A percentile compares a stretch with the other conserved stretches of the same genome.
These are phyloP conservation scores for Ulmus americana DNA, from an alignment of 331 rosid species.

Conservation along the genomic window DNA sequence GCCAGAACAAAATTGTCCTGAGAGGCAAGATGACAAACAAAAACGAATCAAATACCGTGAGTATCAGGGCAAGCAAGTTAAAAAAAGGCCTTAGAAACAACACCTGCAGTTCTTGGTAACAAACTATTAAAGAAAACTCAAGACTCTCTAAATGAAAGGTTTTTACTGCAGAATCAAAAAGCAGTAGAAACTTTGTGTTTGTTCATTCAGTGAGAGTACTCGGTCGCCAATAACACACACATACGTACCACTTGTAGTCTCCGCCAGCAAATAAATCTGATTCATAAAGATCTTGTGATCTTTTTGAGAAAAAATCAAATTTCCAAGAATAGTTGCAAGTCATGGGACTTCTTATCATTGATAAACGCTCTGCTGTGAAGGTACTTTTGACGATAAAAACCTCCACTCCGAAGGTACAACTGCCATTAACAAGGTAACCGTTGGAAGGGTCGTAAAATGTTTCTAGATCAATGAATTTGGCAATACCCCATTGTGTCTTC, in stretches of 20 bases:
- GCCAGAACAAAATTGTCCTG: slow-evolving; percentile 5
- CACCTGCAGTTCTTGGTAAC: too few species aligned
- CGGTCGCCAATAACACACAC: not conserved
- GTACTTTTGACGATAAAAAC: slow-evolving; percentile 14
- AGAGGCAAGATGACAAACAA: not conserved
- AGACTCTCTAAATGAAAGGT: too few species aligned
- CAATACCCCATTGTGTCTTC: slow-evolving; percentile 23
- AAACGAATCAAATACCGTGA: not conserved
- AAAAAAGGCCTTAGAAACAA: too few species aligned
- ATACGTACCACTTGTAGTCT: slow-evolving; percentile 10
- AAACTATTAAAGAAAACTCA: too few species aligned
- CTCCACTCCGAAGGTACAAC: slow-evolving; percentile 24
- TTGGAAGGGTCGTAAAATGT: slow-evolving; percentile 12
- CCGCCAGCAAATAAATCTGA: not conserved
- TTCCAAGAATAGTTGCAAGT: not conserved
- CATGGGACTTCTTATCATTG: not conserved
- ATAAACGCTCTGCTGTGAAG: slow-evolving; percentile 10
- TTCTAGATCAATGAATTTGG: slow-evolving; percentile 17
- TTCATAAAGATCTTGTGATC: not conserved
- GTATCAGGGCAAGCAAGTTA: too few species aligned
- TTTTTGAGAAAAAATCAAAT: not conserved
- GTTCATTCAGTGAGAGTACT: not conserved
- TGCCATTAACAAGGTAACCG: slow-evolving; percentile 15
- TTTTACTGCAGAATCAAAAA: too few species aligned
- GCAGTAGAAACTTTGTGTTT: too few species aligned